These are phyloP conservation scores for Ambrosiella xylebori DNA, from an alignment of 2,329 filamentous ascomycete genomes.

Conservation along the genomic window DNA sequence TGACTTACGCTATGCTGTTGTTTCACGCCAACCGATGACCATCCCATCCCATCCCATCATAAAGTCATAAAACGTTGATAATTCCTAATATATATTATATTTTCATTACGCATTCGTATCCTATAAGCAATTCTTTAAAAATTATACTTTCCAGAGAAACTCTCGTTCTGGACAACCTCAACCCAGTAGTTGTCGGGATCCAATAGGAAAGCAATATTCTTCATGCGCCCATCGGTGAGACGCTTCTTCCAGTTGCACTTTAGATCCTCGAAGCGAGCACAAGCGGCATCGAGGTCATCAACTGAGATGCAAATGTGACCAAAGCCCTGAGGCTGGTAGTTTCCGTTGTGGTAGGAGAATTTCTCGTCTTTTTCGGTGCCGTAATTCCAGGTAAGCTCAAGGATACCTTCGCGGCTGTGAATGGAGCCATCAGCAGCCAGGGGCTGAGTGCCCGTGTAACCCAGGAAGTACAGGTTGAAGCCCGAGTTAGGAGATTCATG, in stretches of 20 bases:
- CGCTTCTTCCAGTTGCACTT: constrained; percentile 88
- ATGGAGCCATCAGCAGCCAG: constrained; percentile 35
- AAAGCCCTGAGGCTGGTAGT: constrained; percentile 80
- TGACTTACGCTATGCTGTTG: constrained; percentile 8
- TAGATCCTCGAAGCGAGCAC: constrained; percentile 65
- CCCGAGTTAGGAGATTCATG: constrained; percentile 49
- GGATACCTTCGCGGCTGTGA: constrained; percentile 59
- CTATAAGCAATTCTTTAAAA: constrained; percentile 24
- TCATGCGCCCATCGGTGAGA: constrained; percentile 81
- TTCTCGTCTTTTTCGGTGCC: constrained; percentile 69
- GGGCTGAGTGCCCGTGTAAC: constrained; percentile 47
- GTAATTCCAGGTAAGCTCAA: constrained; percentile 79
- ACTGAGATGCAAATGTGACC: constrained; percentile 85
- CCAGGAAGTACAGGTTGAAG: constrained; percentile 89
- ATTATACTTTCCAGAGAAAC: constrained; percentile 36
- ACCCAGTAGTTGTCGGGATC: constrained; percentile 83
- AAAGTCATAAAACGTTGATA: background rate
- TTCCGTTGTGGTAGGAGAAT: constrained; percentile 86
- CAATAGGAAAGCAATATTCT: constrained; percentile 79
- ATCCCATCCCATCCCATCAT: background rate
- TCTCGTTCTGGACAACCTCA: constrained; percentile 64
- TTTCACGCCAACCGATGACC: background rate
- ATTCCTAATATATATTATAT: background rate
- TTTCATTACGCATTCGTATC: background rate
- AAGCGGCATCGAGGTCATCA: constrained; percentile 77